Base-by-base conservation (phyloP, 768 basidiomycete genomes). In the Boletus sp. region DNA sequence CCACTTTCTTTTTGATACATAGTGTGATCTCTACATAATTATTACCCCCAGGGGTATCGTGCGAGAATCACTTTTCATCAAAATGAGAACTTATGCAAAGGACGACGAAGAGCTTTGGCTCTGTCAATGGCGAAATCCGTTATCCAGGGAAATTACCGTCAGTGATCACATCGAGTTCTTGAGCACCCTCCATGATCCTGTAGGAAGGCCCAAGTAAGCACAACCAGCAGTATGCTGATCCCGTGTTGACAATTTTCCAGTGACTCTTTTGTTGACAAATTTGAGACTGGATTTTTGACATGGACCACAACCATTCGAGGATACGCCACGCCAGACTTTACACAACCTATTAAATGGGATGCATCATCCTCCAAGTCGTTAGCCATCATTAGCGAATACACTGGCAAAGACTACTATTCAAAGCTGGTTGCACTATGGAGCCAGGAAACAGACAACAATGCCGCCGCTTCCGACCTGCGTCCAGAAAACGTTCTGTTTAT, bases 201-300 rank as follows among this genome's bases (percentile, higher is more conserved):
- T 79, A 3, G 56, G 56, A 34, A 64, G 61, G 33, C 64, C 74
- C 19, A 68, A 68, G 80, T 77, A 57, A 53, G 75, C 64, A 37
- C 33, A 43, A 15, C 7, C 21, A 30, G 21, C 5, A 21, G 48
- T 13, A 35, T 35, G 14, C 21, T 14, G 4, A 19, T 10, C 13
- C 32, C 11, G 6, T 35, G n/a, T n/a, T 61, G n/a, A 56, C 39
- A n/a, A n/a, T 21, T 45, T 52, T 47, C 15, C 54, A 78, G 74
- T 40, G 73, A 77, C 21, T 68, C 71, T 49, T 90, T 85, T 67
- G 74, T 88, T 19, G 93, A 96, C 71, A 87, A 90, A 64, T 72
- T 88, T 21, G 71, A 76, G 34, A 88, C 87, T 7, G 93, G 93
- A 2, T 94, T 93, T 74, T 68, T 94, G 48, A 72, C 82, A 4